These are phyloP conservation scores for Suhomyces kilbournensis DNA, from an alignment of 805 yeast species.

Conservation along the genomic window DNA sequence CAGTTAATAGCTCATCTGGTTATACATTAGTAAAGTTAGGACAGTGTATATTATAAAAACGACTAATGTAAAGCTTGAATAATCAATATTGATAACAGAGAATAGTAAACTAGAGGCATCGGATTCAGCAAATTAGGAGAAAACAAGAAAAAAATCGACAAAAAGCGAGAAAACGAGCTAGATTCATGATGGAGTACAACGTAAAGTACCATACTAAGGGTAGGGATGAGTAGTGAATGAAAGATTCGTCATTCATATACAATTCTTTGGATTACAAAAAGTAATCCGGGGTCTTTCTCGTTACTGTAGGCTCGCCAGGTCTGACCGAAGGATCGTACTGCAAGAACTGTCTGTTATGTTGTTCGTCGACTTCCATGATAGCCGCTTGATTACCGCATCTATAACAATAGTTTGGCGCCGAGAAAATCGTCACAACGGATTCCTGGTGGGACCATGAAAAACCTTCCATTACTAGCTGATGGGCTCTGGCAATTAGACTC, in stretches of 20 bases:
- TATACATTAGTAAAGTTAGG: neutral
- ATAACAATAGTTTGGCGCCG: constrained; percentile 96
- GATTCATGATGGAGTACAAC: neutral
- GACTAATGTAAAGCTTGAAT: constrained; percentile 1
- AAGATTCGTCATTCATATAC: neutral
- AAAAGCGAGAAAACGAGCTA: neutral
- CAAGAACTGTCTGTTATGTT: constrained; percentile 83
- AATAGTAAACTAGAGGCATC: constrained; percentile 1
- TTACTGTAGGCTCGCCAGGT: constrained; percentile 97
- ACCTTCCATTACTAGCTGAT: constrained; percentile 97
- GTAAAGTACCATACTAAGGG: neutral
- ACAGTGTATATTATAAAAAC: constrained; percentile 2
- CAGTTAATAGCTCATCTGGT: too few species aligned
- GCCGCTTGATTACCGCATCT: constrained; percentile 99
- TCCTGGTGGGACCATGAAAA: constrained; percentile 94
- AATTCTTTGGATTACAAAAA: too few species aligned
- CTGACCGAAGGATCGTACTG: constrained; percentile 96
- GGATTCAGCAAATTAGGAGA: neutral
- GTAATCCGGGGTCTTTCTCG: constrained; percentile 95
- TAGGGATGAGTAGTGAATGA: neutral
- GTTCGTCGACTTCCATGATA: constrained; percentile 96
- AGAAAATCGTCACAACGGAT: constrained; percentile 87
- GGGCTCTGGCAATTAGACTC: constrained; percentile 87
- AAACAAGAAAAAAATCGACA: neutral
- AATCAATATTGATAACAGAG: constrained; percentile 2